Evolutionary conservation across 768 basidiomycete species (phyloP).

Genomic region (Hortiboletus campestris): DNA sequence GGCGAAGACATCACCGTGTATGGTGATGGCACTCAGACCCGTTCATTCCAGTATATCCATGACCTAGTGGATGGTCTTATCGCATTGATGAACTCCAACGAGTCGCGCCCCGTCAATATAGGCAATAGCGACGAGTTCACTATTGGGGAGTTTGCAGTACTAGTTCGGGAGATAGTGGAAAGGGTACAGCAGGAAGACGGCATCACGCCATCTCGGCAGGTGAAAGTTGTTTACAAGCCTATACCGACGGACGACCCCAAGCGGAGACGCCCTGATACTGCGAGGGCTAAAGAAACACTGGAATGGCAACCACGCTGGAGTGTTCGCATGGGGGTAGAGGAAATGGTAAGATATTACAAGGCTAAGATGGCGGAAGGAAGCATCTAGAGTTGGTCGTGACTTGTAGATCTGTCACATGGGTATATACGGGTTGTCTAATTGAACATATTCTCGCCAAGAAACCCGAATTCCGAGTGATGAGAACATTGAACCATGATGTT

Average conservation of each 20-base stretch:
- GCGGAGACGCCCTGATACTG: constrained; percentile 89
- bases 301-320: constrained; percentile 94
- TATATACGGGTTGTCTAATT: background rate
- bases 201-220: constrained; percentile 44
- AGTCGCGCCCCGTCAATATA: constrained; percentile 94
- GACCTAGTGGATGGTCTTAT: constrained; percentile 94
- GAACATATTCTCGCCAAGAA: background rate
- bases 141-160: constrained; percentile 89
- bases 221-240: constrained; percentile 72
- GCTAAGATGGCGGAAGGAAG: constrained; percentile 85
- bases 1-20: constrained; percentile 98
- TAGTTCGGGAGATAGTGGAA: constrained; percentile 89
- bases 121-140: constrained; percentile 96
- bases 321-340: constrained; percentile 89
- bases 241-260: constrained; percentile 95
- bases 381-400: constrained; percentile 39
- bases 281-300: constrained; percentile 79
- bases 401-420: background rate
- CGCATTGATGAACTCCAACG: constrained; percentile 91
- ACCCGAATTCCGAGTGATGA: constrained; percentile 1
- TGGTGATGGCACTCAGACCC: constrained; percentile 89
- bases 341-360: constrained; percentile 94
- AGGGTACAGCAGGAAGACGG: constrained; percentile 89
- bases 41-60: constrained; percentile 98
- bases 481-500: constrained; percentile 11